Evolutionary conservation across 257 asterid species (phyloP), one percentile per base, ranked within the genome.

Genomic region (Rhazya stricta): DNA sequence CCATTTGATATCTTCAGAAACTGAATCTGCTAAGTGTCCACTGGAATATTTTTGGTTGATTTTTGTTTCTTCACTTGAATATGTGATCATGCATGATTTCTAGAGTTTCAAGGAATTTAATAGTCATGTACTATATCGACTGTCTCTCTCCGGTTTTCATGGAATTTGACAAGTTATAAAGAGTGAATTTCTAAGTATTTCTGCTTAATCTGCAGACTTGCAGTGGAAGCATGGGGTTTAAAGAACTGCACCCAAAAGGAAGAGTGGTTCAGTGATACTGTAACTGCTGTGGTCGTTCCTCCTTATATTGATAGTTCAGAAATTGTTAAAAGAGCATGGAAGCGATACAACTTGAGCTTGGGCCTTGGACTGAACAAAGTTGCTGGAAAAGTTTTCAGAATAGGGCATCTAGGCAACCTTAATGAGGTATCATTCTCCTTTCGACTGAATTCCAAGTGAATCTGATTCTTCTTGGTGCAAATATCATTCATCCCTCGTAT

Each of bases 221-320:
- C 99, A 6, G 96, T 95, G 78, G 97, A 92, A 85, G 99, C 98
- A 5, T 95, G 99, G 99, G 99, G 99, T 10, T 81, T 92, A 88
- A 95, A 92, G 94, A 95, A 95, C 86, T 95, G 98, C 88, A 92
- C 99, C 36, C 98, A 92, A 80, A 91, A 89, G 90, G 96, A 92
- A 85, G 99, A 95, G 76, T 92, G 98, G 93, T 84, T 62, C 85
- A 95, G 99, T 74, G 96, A 95, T 84, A 95, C 99, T 0, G 99
- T 95, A 53, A 95, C 99, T 63, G 99, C 99, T 16, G 94, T 95
- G 62, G 72, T 92, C 21, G 88, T 95, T 73, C 99, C 99, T 15
- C 76, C 98, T 18, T 71, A 88, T 83, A 89, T 95, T 16, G 96
- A 92, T 41, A 92, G 98, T 79, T 15, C 91, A 0, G 98, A 95